Percentiles rank a stretch among this genome's conserved stretches.
Evolutionary conservation across 345 rosid species (phyloP).

Genomic region (Rhizophora apiculata): DNA sequence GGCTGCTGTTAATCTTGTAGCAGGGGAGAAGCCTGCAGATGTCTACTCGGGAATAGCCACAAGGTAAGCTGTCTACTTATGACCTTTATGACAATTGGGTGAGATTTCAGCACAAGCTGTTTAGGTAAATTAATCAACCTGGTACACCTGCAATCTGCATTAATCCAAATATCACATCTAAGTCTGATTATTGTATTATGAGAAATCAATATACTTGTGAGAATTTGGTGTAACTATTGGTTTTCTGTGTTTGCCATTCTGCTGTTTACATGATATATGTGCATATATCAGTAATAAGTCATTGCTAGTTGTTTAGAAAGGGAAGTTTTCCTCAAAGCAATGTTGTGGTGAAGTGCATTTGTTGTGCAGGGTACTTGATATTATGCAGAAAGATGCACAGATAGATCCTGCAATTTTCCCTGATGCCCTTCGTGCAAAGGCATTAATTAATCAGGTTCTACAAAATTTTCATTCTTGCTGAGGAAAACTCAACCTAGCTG

Average conservation of each 20-base stretch:
- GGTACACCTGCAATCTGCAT: too few species aligned
- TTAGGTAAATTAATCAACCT: neutral
- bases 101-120: neutral
- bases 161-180: too few species aligned
- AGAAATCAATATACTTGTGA: neutral
- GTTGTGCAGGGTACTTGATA: conserved; percentile 69
- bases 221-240: too few species aligned
- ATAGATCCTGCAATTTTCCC: conserved; percentile 65
- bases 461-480: conserved; percentile 12
- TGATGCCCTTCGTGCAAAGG: conserved; percentile 68
- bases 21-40: neutral
- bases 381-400: conserved; percentile 75
- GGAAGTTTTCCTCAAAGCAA: conserved; percentile 6
- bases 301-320: conserved; percentile 8
- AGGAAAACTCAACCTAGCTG: too few species aligned
- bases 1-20: conserved; percentile 27
- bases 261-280: neutral
- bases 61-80: neutral
- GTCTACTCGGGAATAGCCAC: neutral
- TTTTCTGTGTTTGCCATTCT: too few species aligned
- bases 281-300: conserved; percentile 8
- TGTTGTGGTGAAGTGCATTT: conserved; percentile 11
- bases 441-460: conserved; percentile 63
- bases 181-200: too few species aligned
- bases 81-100: neutral